These are phyloP conservation scores for Lathyrus sativus DNA, from an alignment of 306 rosid species.

Conservation along the genomic window DNA sequence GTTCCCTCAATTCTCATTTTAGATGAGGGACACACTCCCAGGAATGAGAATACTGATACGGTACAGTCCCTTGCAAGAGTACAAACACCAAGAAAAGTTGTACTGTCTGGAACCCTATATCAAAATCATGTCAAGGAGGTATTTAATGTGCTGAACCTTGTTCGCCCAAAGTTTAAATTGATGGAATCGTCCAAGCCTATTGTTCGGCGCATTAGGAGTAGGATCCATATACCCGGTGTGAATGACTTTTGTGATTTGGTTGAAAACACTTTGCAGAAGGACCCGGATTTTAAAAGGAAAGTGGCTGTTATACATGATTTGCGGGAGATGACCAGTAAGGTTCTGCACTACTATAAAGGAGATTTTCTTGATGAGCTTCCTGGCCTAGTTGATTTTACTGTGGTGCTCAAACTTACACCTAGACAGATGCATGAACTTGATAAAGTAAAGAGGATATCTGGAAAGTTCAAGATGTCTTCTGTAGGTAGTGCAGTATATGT, in stretches of 20 bases:
- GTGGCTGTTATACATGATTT: constrained; percentile 79
- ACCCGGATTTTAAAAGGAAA: constrained; percentile 74
- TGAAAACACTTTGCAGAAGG: constrained; percentile 83
- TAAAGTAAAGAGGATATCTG: constrained; percentile 45
- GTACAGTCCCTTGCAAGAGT: constrained; percentile 79
- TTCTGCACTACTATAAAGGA: constrained; percentile 88
- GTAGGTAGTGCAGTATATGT: constrained; percentile 81
- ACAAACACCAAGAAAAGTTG: constrained; percentile 78
- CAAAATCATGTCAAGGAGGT: constrained; percentile 94
- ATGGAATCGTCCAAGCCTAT: constrained; percentile 66
- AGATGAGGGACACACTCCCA: constrained; percentile 94
- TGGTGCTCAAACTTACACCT: constrained; percentile 63
- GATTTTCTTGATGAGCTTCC: constrained; percentile 98
- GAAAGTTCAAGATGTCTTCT: constrained; percentile 71
- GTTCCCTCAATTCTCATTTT: constrained; percentile 77
- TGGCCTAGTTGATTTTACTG: constrained; percentile 79
- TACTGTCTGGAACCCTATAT: constrained; percentile 84
- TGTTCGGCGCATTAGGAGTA: constrained; percentile 70
- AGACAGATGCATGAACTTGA: constrained; percentile 60
- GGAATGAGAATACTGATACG: constrained; percentile 85
- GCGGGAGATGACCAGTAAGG: constrained; percentile 88
- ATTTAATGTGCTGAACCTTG: constrained; percentile 78
- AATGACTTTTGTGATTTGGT: constrained; percentile 69
- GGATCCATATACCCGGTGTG: constrained; percentile 60
- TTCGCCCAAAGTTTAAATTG: constrained; percentile 76